Percentiles rank a stretch among this genome's conserved stretches.
These are phyloP conservation scores for Solioccasus polychromus DNA, from an alignment of 768 basidiomycete species.

Conservation along the genomic window DNA sequence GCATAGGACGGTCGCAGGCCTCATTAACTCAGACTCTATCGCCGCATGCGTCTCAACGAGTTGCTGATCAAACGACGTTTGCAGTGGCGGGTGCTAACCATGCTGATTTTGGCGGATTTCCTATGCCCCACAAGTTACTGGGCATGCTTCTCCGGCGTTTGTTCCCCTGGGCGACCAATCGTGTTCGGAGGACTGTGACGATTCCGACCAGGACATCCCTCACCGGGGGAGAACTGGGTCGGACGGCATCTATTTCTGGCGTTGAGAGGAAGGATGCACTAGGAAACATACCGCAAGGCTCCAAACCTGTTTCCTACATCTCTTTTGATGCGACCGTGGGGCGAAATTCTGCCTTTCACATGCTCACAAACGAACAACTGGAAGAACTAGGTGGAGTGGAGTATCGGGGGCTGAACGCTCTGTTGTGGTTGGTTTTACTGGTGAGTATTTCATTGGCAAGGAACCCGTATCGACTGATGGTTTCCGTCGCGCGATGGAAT, in stretches of 20 bases:
- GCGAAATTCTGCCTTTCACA: constrained; percentile 70
- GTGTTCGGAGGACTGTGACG: constrained; percentile 67
- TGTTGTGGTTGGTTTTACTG: constrained; percentile 75
- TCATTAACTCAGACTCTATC: constrained; percentile 19
- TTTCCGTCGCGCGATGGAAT: constrained; percentile 1
- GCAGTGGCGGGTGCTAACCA: constrained; percentile 31
- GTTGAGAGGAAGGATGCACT: neutral
- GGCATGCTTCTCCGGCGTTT: constrained; percentile 47
- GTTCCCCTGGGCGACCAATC: constrained; percentile 62
- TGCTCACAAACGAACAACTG: constrained; percentile 73
- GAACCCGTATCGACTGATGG: neutral
- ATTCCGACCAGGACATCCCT: constrained; percentile 69
- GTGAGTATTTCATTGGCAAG: constrained; percentile 43
- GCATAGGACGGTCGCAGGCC: constrained; percentile 7
- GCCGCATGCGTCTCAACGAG: constrained; percentile 7
- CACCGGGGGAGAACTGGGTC: constrained; percentile 28
- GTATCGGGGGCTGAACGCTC: constrained; percentile 75
- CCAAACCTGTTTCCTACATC: constrained; percentile 70
- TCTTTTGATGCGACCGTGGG: constrained; percentile 85
- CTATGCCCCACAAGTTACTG: constrained; percentile 60
- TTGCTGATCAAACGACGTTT: constrained; percentile 13
- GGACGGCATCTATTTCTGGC: constrained; percentile 20
- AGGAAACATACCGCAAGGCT: constrained; percentile 36
- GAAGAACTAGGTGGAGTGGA: constrained; percentile 95
- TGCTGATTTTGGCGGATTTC: constrained; percentile 69